Conservation (phyloP, 148 eudicot genomes). For the Beta vulgaris region DNA sequence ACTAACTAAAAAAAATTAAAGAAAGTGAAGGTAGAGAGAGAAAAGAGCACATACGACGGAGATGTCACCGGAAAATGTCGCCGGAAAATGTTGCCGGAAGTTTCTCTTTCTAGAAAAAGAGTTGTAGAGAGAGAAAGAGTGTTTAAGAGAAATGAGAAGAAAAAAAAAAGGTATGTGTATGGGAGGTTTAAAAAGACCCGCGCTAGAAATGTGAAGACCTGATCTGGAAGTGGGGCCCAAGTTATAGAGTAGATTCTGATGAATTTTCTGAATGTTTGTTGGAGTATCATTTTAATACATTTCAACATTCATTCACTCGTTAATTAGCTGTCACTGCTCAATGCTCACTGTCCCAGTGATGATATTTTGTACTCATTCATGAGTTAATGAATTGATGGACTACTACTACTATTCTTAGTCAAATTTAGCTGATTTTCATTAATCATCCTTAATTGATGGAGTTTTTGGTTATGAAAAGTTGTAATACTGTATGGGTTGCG, state of each 20-base stretch:
- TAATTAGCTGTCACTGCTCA: slow-evolving; percentile 13
- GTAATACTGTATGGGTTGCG: too few relatives aligned
- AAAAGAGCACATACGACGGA: background rate
- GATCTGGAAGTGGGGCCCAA: background rate
- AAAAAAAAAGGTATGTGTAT: background rate
- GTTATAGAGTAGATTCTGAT: background rate
- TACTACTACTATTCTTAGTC: background rate
- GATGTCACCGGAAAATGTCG: background rate
- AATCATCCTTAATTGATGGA: background rate
- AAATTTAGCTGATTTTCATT: background rate
- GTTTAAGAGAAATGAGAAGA: background rate
- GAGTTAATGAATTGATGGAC: background rate
- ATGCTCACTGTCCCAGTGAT: background rate
- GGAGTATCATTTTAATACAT: too few relatives aligned
- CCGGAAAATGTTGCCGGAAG: background rate
- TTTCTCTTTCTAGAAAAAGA: background rate
- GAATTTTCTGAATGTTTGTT: background rate
- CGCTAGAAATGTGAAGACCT: background rate
- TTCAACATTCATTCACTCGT: background rate
- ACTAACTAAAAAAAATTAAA: background rate
- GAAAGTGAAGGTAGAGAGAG: background rate
- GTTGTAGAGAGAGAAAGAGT: background rate
- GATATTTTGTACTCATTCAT: background rate
- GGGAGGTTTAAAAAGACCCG: slow-evolving; percentile 25
- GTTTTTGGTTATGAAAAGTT: background rate